Percentiles rank a stretch among this genome's conserved stretches.
These are phyloP conservation scores for Aspergillus latus DNA, from an alignment of 2,329 filamentous ascomycete genomes.

Conservation along the genomic window DNA sequence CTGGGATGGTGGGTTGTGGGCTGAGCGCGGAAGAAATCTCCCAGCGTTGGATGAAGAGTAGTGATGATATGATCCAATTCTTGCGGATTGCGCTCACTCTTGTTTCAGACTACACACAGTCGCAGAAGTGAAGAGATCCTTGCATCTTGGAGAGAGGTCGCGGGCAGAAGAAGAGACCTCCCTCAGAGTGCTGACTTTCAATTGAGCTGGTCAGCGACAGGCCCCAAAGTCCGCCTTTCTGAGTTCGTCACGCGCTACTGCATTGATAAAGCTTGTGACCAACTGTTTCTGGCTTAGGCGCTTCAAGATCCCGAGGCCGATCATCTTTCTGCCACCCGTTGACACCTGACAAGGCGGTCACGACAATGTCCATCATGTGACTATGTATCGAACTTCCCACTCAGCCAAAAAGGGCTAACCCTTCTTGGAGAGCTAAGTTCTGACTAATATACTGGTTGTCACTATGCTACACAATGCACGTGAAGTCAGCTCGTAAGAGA, in stretches of 20 bases:
- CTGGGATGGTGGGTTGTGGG: conserved; percentile 11
- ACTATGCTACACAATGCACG: too few species aligned
- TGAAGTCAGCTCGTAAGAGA: too few species aligned
- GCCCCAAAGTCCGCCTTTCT: not conserved
- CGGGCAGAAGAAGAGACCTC: not conserved
- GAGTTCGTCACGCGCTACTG: conserved; percentile 15
- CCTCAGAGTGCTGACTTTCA: not conserved
- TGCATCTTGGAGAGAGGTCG: not conserved
- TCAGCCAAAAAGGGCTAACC: too few species aligned
- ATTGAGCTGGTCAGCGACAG: not conserved
- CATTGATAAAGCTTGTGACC: conserved; percentile 5
- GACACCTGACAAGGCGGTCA: conserved; percentile 15
- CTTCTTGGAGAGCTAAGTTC: too few species aligned
- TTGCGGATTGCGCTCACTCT: conserved; percentile 2
- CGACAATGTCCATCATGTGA: not conserved
- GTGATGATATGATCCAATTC: not conserved
- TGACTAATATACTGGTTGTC: too few species aligned
- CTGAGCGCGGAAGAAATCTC: conserved; percentile 3
- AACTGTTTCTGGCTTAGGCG: conserved; percentile 4
- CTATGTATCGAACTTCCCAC: too few species aligned
- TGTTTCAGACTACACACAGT: not conserved
- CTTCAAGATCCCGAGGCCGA: not conserved
- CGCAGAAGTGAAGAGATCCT: not conserved
- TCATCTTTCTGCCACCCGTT: not conserved
- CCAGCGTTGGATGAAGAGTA: conserved; percentile 13